These are phyloP conservation scores for Neurospora hispaniola DNA, from an alignment of 495 filamentous ascomycete species.

Conservation along the genomic window DNA sequence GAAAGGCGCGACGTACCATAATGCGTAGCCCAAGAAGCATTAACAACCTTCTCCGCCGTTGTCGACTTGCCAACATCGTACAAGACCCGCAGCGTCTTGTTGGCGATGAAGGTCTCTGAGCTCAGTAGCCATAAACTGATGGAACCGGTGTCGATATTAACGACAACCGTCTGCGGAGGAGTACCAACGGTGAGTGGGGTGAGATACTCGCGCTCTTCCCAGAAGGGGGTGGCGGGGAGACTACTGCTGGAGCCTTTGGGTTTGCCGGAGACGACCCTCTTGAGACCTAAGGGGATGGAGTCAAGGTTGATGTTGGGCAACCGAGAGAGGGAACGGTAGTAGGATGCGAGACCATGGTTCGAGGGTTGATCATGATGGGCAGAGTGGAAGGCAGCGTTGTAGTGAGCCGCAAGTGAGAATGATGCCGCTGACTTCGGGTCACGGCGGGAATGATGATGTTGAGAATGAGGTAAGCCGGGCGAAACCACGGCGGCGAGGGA, in stretches of 20 bases:
- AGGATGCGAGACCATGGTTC: not conserved
- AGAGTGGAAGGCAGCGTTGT: not conserved
- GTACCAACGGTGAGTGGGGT: slow-evolving; percentile 55
- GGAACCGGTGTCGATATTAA: slow-evolving; percentile 74
- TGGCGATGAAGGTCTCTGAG: slow-evolving; percentile 7
- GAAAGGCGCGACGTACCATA: slow-evolving; percentile 46
- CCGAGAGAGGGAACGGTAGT: not conserved
- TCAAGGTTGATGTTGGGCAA: not conserved
- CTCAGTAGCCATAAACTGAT: slow-evolving; percentile 32
- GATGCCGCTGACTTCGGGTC: not conserved
- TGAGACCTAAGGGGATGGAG: fast-evolving
- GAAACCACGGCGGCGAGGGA: not conserved
- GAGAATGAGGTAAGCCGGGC: not conserved
- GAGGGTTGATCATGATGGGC: not conserved
- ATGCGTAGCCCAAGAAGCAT: slow-evolving; percentile 53
- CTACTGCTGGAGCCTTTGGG: not conserved
- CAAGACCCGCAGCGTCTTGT: slow-evolving; percentile 3
- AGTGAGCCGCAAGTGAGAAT: not conserved
- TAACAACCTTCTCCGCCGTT: slow-evolving; percentile 42
- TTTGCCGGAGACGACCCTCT: not conserved
- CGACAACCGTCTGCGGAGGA: slow-evolving; percentile 50
- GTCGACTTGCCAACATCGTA: slow-evolving; percentile 45
- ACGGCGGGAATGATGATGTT: not conserved
- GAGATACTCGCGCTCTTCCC: slow-evolving; percentile 51
- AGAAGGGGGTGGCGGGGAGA: slow-evolving; percentile 6